A percentile compares a stretch with the other conserved stretches of the same genome.
Conservation (phyloP, 495 filamentous ascomycete genomes). For the Usnea hakonensis region DNA sequence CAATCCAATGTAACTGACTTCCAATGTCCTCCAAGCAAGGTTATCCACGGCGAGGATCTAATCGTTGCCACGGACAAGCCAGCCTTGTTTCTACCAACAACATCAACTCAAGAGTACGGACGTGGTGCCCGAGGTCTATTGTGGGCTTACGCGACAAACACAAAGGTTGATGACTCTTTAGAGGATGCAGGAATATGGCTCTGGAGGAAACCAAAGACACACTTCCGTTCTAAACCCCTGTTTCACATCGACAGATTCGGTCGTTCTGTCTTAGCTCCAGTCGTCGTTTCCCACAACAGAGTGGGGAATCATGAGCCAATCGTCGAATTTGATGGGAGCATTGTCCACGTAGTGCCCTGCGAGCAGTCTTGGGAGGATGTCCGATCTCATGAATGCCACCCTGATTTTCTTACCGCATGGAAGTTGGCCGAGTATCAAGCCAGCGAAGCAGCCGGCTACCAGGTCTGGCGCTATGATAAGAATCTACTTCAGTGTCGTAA, state of each 20-base stretch:
- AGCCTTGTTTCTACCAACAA: not conserved
- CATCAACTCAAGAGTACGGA: not conserved
- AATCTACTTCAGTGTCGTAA: slow-evolving; percentile 24
- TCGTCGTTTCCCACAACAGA: slow-evolving; percentile 11
- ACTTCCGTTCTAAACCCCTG: not conserved
- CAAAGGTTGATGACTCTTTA: not conserved
- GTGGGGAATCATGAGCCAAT: not conserved
- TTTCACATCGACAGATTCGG: not conserved
- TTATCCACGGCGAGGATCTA: not conserved
- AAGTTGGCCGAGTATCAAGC: slow-evolving; percentile 23
- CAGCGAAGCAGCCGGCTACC: slow-evolving; percentile 14
- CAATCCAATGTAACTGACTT: not conserved
- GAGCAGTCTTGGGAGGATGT: slow-evolving; percentile 11
- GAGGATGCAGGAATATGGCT: not conserved
- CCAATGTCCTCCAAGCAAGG: not conserved
- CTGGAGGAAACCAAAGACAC: slow-evolving; percentile 2
- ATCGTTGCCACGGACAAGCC: not conserved
- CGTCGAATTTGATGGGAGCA: slow-evolving; percentile 5
- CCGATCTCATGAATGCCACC: slow-evolving; percentile 12
- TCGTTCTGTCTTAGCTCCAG: not conserved
- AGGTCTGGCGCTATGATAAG: slow-evolving; percentile 21
- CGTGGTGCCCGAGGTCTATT: not conserved
- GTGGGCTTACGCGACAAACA: slow-evolving; percentile 7
- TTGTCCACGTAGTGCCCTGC: slow-evolving; percentile 12
- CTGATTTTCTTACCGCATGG: slow-evolving; percentile 14